A percentile compares a stretch with the other conserved stretches of the same genome.
These are phyloP conservation scores for Parastagonospora nodorum DNA, from an alignment of 2,329 filamentous ascomycete genomes.

Conservation along the genomic window DNA sequence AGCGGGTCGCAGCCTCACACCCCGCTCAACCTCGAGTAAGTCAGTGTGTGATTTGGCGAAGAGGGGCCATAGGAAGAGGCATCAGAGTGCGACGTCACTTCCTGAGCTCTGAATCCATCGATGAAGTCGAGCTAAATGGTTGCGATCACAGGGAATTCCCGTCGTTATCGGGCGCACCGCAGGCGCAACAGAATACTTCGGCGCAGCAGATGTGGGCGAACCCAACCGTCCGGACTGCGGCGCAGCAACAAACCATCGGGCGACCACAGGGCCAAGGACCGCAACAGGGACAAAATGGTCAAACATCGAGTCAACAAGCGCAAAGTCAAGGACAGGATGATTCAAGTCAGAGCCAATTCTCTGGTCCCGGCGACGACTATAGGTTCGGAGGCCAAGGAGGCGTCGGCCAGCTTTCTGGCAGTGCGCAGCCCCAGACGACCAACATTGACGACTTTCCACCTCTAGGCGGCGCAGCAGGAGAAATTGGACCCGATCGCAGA, in stretches of 20 bases:
- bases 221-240: conserved; percentile 56
- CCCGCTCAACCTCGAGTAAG: conserved; percentile 63
- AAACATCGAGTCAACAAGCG: conserved; percentile 49
- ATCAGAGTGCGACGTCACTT: neutral
- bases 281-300: conserved; percentile 38
- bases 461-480: conserved; percentile 58
- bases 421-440: conserved; percentile 58
- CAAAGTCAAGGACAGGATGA: conserved; percentile 50
- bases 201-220: conserved; percentile 63
- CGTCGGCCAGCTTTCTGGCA: conserved; percentile 56
- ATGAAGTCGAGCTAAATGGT: conserved; percentile 28
- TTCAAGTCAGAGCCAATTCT: conserved; percentile 56
- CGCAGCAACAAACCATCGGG: conserved; percentile 60
- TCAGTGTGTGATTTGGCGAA: conserved; percentile 24
- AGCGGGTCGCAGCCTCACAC: conserved; percentile 59
- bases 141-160: conserved; percentile 62
- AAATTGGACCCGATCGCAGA: conserved; percentile 57
- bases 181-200: conserved; percentile 58
- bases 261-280: conserved; percentile 52
- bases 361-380: conserved; percentile 59
- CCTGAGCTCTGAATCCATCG: neutral
- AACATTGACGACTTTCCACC: conserved; percentile 67
- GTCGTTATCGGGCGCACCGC: conserved; percentile 62
- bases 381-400: conserved; percentile 62
- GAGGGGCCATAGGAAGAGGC: conserved; percentile 1